These are phyloP conservation scores for Chlorella sorokiniana DNA, from an alignment of 139 green algal species.

Conservation along the genomic window DNA sequence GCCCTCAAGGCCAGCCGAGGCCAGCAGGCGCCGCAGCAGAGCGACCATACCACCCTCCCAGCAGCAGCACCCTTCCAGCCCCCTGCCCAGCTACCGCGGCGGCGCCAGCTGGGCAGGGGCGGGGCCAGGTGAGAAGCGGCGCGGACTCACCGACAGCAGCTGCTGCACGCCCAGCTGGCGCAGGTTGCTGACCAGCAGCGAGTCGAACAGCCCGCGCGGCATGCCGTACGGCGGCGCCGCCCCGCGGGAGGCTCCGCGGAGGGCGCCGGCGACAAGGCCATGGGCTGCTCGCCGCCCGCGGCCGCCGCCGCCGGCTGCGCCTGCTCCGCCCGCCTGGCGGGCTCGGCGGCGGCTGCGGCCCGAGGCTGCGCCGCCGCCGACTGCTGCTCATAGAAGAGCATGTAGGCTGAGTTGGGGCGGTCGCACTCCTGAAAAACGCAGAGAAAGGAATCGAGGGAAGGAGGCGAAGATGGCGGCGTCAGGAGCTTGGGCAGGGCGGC, in stretches of 20 bases:
- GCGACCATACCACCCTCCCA: no score
- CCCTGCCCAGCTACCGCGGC: no score
- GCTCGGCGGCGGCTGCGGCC: not conserved
- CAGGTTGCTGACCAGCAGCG: slow-evolving; percentile 45
- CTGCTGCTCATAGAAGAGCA: slow-evolving; percentile 92
- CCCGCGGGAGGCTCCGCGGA: not conserved
- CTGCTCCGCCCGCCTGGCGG: not conserved
- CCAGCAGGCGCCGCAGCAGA: no score
- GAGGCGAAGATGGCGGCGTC: not conserved
- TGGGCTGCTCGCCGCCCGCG: slow-evolving; percentile 2
- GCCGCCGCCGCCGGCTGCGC: not conserved
- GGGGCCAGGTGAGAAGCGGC: no score
- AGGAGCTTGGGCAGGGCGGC: not conserved
- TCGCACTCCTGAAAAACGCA: slow-evolving; percentile 63
- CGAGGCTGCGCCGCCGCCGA: slow-evolving; percentile 1
- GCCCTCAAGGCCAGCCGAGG: no score
- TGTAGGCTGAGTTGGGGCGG: slow-evolving; percentile 90
- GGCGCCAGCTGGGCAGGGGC: no score
- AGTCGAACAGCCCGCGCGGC: slow-evolving; percentile 42
- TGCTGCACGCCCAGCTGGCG: slow-evolving; percentile 30
- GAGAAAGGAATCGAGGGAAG: not conserved
- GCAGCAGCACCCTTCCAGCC: no score
- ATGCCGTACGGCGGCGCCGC: slow-evolving; percentile 40
- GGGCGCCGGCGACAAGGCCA: not conserved
- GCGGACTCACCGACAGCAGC: slow-evolving; percentile 38